Conservation (phyloP, 2,329 filamentous ascomycete genomes). For the Fulvia fulva region DNA sequence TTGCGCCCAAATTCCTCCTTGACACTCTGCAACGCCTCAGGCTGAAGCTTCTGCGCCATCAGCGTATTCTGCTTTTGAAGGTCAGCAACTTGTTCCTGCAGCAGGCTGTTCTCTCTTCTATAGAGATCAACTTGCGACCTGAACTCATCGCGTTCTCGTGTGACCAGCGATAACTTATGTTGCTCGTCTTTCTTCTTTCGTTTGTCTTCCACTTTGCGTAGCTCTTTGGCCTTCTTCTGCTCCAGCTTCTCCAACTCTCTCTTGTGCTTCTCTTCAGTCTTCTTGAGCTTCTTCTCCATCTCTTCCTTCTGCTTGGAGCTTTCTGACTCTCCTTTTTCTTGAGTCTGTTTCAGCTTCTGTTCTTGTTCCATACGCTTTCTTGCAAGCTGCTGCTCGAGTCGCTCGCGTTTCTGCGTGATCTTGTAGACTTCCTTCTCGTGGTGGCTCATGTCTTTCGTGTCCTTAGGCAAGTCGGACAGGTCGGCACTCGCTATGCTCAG, state of each 20-base stretch:
- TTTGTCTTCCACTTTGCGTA: conserved; percentile 43
- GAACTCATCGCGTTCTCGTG: conserved; percentile 48
- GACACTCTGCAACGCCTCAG: conserved; percentile 25
- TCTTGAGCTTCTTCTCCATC: conserved; percentile 60
- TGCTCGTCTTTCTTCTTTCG: conserved; percentile 46
- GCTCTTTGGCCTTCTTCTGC: conserved; percentile 32
- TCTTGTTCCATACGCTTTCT: conserved; percentile 53
- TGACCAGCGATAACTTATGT: conserved; percentile 44
- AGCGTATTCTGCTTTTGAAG: conserved; percentile 57
- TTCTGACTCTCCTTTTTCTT: conserved; percentile 37
- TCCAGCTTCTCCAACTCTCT: conserved; percentile 59
- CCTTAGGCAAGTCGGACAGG: conserved; percentile 13
- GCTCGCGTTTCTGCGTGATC: conserved; percentile 57
- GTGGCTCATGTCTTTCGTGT: conserved; percentile 18
- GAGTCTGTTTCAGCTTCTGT: conserved; percentile 37
- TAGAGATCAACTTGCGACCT: conserved; percentile 44
- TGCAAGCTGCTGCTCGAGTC: conserved; percentile 61
- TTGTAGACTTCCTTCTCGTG: conserved; percentile 64
- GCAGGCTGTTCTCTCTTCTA: conserved; percentile 48
- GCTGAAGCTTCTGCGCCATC: conserved; percentile 42
- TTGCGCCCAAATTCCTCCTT: conserved; percentile 14
- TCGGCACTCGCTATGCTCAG: conserved; percentile 23
- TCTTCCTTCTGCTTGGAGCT: conserved; percentile 63
- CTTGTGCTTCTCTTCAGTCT: conserved; percentile 60
- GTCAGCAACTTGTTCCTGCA: conserved; percentile 50